phyloP scores from a whole-genome alignment of 108 stramenopile species.

The Pseudonitzschia multiseries region DNA sequence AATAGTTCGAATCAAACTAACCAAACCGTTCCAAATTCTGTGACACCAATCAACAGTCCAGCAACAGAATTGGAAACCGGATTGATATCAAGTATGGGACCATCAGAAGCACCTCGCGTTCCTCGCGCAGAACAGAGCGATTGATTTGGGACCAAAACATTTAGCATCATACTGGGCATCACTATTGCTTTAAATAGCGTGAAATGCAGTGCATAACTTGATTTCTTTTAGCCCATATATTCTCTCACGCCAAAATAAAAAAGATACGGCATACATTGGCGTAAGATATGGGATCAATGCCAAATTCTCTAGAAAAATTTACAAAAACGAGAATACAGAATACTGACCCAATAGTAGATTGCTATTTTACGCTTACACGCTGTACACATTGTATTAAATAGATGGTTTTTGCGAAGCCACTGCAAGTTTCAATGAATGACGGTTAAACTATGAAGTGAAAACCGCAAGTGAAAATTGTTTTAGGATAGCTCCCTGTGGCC shows the following conservation, averaged over 20 bases:
- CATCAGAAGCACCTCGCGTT: not conserved
- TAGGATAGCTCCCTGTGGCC: not conserved
- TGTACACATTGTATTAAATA: too few relatives aligned
- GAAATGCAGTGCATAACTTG: not conserved
- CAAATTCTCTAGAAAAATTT: too few relatives aligned
- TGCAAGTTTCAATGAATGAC: too few relatives aligned
- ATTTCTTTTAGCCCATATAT: not conserved
- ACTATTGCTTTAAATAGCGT: too few relatives aligned
- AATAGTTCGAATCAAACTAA: not conserved
- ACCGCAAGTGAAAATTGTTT: too few relatives aligned
- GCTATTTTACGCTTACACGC: too few relatives aligned
- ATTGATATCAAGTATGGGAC: not conserved
- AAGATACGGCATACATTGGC: not conserved
- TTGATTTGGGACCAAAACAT: not conserved
- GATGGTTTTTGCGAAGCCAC: too few relatives aligned
- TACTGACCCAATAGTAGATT: too few relatives aligned
- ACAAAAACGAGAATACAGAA: too few relatives aligned
- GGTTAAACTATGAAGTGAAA: too few relatives aligned
- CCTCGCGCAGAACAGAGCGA: not conserved
- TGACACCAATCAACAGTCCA: conserved; percentile 13
- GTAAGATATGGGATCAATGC: too few relatives aligned
- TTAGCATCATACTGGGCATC: too few relatives aligned
- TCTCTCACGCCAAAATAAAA: not conserved
- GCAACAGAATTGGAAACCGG: not conserved
- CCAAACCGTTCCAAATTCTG: not conserved